Percentiles rank a stretch among this genome's conserved stretches.
Conservation (phyloP, 345 rosid genomes). For the Eucalyptus erythrocorys region DNA sequence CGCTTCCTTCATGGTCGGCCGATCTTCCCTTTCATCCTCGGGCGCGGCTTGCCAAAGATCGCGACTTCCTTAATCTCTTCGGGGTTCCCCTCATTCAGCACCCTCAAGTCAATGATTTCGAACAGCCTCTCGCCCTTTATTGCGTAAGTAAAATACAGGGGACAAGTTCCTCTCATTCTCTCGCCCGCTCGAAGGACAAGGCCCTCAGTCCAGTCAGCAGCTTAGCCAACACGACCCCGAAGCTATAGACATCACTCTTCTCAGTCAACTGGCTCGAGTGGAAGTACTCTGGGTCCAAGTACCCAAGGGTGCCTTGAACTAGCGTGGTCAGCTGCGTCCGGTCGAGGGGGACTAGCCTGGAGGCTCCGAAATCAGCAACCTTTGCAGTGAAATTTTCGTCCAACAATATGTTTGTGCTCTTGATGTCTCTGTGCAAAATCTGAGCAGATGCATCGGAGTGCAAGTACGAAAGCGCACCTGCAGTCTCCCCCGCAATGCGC, state of each 20-base stretch:
- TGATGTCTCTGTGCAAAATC: constrained; percentile 12
- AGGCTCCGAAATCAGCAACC: constrained; percentile 38
- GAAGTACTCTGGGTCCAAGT: constrained; percentile 31
- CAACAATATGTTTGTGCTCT: constrained; percentile 26
- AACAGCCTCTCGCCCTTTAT: constrained; percentile 9
- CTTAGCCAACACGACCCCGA: constrained; percentile 8
- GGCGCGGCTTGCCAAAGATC: constrained; percentile 2
- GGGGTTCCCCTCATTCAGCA: not conserved
- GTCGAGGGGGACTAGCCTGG: constrained; percentile 20
- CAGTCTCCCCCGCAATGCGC: not conserved
- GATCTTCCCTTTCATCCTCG: constrained; percentile 15
- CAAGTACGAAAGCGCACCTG: not conserved
- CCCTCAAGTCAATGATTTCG: constrained; percentile 7
- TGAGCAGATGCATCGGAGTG: not conserved
- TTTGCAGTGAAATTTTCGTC: constrained; percentile 22
- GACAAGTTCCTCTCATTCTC: constrained; percentile 12
- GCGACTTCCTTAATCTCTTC: constrained; percentile 7
- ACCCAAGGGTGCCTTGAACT: constrained; percentile 32
- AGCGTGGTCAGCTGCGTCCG: constrained; percentile 23
- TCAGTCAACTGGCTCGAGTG: constrained; percentile 5
- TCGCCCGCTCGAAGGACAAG: not conserved
- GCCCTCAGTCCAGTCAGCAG: constrained; percentile 19
- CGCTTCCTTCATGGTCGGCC: constrained; percentile 10
- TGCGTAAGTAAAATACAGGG: constrained; percentile 4
- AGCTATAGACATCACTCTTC: not conserved